A percentile compares a stretch with the other conserved stretches of the same genome.
phyloP scores from a whole-genome alignment of 345 rosid species.

The Bretschneidera sinensis region DNA sequence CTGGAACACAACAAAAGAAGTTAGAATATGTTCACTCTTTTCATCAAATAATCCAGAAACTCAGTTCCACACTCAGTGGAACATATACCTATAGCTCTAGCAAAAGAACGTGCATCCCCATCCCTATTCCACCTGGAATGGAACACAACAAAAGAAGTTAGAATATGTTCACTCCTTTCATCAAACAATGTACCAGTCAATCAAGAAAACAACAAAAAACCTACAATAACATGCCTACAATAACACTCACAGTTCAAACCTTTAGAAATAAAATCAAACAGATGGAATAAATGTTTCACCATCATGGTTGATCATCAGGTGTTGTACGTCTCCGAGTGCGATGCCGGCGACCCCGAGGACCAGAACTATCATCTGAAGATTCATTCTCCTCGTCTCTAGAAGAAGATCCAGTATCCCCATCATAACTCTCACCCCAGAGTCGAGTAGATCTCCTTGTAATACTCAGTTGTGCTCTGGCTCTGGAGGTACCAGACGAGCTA shows the following conservation, averaged over 20 bases:
- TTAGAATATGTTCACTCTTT: too few species aligned
- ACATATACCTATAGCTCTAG: too few species aligned
- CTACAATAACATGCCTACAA: background rate
- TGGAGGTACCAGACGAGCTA: slow-evolving; percentile 69
- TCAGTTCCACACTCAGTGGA: too few species aligned
- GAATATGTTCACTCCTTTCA: too few species aligned
- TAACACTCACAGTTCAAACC: slow-evolving; percentile 22
- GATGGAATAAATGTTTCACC: slow-evolving; percentile 1
- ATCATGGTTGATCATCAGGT: slow-evolving; percentile 43
- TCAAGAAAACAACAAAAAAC: background rate
- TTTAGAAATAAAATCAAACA: background rate
- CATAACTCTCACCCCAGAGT: slow-evolving; percentile 83
- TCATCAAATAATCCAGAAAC: too few species aligned
- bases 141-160: too few species aligned
- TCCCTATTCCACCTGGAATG: too few species aligned
- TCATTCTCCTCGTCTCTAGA: slow-evolving; percentile 68
- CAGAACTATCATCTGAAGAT: slow-evolving; percentile 52
- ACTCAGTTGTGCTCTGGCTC: slow-evolving; percentile 63
- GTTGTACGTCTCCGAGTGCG: slow-evolving; percentile 34
- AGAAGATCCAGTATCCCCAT: slow-evolving; percentile 62
- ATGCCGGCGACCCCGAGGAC: slow-evolving; percentile 31
- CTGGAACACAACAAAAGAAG: too few species aligned
- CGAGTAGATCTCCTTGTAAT: slow-evolving; percentile 63
- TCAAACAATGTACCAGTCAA: background rate
- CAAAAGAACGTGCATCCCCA: too few species aligned